Evolutionary conservation across 1,284 basidiomycete species (phyloP), one percentile per base, ranked within the genome.

Genomic region (Hypsizygus ulmarius): DNA sequence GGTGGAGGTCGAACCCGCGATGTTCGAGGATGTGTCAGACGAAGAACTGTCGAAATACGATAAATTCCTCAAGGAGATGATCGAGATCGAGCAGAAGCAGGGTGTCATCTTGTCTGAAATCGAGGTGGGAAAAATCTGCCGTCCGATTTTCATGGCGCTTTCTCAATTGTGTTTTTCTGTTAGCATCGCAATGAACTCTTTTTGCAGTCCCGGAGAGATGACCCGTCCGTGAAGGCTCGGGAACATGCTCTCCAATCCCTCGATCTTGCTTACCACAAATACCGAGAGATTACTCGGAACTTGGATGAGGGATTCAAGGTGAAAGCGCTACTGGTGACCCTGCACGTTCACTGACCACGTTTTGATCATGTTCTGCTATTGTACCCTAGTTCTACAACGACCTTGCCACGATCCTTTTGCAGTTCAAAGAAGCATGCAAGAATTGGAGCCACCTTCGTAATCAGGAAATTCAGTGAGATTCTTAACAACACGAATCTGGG

Each of bases 281-380:
- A 95, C 67, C 77, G 81, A 41, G 94, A 97, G 66, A 88, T 97
- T 12, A 75, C 74, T 1, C 80, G 82, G 45, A 93, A 97, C 63
- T 73, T 96, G 9, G 85, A 90, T 43, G 94, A 97, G 64, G 95
- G 95, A 1, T 76, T 92, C 56, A 87, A 93, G 72, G 90, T 86
- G 55, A 25, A 67, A 45, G 18, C 29, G n/a, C 2, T 19, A 12
- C 16, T 39, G 3, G n/a, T 38, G 30, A n/a, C n/a, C 15, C 36
- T 43, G 21, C 7, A 33, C 40, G 42, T 25, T 9, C 33, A 43
- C 42, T 41, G 9, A 21, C 10, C 3, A 16, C 25, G 5, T 40
- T 3, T 30, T 43, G 14, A 38, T 45, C 16, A 41, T 37, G 19
- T 15, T 38, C 27, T 16, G 39, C 9, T 14, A 14, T 39, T 33